phyloP scores from a whole-genome alignment of 2,329 filamentous ascomycete species.

The Claviceps sp. region DNA sequence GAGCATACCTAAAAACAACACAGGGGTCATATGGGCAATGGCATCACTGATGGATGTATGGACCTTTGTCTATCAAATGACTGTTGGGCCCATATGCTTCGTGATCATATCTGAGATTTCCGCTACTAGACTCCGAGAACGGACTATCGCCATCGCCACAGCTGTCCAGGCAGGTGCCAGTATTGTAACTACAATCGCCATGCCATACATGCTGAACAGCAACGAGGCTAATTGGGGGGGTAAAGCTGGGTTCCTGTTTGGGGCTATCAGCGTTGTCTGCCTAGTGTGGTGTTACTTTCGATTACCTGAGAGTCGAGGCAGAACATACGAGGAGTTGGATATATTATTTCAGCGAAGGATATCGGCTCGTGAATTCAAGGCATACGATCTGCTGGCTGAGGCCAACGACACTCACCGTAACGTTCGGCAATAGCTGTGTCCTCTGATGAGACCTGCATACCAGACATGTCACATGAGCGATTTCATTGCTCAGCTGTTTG shows the following conservation, averaged over 20 bases:
- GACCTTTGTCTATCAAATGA: slow-evolving; percentile 27
- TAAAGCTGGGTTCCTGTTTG: slow-evolving; percentile 20
- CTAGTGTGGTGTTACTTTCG: slow-evolving; percentile 16
- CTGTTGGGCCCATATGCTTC: slow-evolving; percentile 28
- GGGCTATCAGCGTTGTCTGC: slow-evolving; percentile 12
- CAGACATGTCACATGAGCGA: neutral
- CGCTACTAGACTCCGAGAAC: slow-evolving; percentile 19
- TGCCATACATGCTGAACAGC: slow-evolving; percentile 20
- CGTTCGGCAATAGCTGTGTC: neutral
- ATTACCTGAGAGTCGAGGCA: slow-evolving; percentile 16
- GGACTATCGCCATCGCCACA: slow-evolving; percentile 18
- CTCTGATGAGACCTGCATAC: neutral
- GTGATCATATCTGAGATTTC: slow-evolving; percentile 27
- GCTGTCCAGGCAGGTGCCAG: slow-evolving; percentile 13
- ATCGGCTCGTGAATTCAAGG: slow-evolving; percentile 8
- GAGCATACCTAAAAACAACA: slow-evolving; percentile 20
- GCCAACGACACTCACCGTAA: neutral
- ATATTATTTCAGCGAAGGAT: slow-evolving; percentile 14
- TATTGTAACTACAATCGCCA: slow-evolving; percentile 14
- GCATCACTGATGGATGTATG: slow-evolving; percentile 27
- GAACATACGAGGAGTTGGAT: slow-evolving; percentile 20
- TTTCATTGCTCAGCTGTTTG: neutral
- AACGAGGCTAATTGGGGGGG: slow-evolving; percentile 19
- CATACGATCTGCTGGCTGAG: slow-evolving; percentile 10
- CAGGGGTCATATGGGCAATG: slow-evolving; percentile 22